Conservation (phyloP, 306 rosid genomes). For the Hippophae rhamnoides region DNA sequence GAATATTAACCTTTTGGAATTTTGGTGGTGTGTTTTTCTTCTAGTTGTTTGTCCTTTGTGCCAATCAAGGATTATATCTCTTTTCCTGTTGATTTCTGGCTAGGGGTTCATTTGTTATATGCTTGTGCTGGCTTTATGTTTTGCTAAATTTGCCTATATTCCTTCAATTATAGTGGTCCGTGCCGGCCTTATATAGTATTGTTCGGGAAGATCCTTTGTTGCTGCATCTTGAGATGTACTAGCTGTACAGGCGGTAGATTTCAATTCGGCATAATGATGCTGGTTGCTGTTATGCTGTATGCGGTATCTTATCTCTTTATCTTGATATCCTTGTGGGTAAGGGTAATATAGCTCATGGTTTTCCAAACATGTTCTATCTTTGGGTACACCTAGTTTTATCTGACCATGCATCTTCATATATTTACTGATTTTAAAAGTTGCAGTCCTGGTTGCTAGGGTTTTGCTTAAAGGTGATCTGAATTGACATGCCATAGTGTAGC, state of each 20-base stretch:
- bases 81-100: neutral
- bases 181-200: conserved; percentile 33
- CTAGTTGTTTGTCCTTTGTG: conserved; percentile 10
- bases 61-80: too few relatives aligned
- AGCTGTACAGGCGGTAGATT: conserved; percentile 38
- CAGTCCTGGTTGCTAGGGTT: conserved; percentile 27
- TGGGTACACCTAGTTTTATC: conserved; percentile 17
- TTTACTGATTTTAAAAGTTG: conserved; percentile 27
- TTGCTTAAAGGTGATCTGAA: conserved; percentile 19
- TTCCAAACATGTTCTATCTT: conserved; percentile 10
- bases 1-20: conserved; percentile 10
- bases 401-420: conserved; percentile 13
- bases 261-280: conserved; percentile 24
- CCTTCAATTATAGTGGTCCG: conserved; percentile 23
- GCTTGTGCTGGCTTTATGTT: neutral
- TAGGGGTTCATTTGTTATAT: neutral
- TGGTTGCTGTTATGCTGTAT: conserved; percentile 36
- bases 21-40: conserved; percentile 3
- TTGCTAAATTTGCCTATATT: conserved; percentile 16
- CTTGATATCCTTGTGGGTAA: conserved; percentile 31
- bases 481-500: conserved; percentile 23
- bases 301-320: conserved; percentile 23
- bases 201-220: conserved; percentile 33
- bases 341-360: conserved; percentile 21
- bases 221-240: conserved; percentile 35